phyloP scores from a whole-genome alignment of 148 eudicot species.

The Hydrangea macrophylla region DNA sequence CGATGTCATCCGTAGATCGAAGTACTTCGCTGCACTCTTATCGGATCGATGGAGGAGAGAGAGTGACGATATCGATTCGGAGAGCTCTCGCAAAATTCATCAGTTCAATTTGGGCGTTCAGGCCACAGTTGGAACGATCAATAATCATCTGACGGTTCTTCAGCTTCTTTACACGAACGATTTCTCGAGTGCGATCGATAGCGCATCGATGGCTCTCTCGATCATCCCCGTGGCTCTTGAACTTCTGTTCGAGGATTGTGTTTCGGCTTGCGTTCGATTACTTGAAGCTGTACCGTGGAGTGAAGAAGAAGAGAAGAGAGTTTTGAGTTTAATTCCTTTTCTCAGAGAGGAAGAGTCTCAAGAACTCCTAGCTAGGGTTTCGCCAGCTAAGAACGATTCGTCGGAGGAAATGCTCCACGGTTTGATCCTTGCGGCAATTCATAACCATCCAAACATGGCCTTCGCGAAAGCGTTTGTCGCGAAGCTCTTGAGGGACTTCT shows the following conservation, averaged over 20 bases:
- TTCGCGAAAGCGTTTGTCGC: conserved; percentile 90
- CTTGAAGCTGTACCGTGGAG: conserved; percentile 94
- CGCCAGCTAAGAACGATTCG: conserved; percentile 30
- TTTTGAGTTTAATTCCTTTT: conserved; percentile 47
- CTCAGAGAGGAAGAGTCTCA: conserved; percentile 54
- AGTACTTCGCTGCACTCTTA: conserved; percentile 61
- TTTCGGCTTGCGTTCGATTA: conserved; percentile 58
- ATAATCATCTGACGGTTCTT: conserved; percentile 46
- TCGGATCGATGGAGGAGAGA: conserved; percentile 77
- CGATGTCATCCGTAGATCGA: conserved; percentile 48
- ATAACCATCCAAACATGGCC: conserved; percentile 71
- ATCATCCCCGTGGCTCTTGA: conserved; percentile 68
- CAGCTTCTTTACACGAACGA: conserved; percentile 59
- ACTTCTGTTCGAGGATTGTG: conserved; percentile 72
- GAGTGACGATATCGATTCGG: conserved; percentile 5
- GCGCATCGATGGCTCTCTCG: conserved; percentile 38
- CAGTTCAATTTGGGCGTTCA: conserved; percentile 43
- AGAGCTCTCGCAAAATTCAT: not conserved
- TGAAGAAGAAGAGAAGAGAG: conserved; percentile 64
- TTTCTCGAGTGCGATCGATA: conserved; percentile 29
- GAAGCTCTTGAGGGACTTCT: conserved; percentile 64
- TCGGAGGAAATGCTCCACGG: conserved; percentile 77
- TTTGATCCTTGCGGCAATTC: conserved; percentile 55
- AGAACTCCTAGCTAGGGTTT: conserved; percentile 70
- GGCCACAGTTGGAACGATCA: conserved; percentile 36